Base-by-base conservation (phyloP, 2,329 filamentous ascomycete species). In the Fusarium poae region DNA sequence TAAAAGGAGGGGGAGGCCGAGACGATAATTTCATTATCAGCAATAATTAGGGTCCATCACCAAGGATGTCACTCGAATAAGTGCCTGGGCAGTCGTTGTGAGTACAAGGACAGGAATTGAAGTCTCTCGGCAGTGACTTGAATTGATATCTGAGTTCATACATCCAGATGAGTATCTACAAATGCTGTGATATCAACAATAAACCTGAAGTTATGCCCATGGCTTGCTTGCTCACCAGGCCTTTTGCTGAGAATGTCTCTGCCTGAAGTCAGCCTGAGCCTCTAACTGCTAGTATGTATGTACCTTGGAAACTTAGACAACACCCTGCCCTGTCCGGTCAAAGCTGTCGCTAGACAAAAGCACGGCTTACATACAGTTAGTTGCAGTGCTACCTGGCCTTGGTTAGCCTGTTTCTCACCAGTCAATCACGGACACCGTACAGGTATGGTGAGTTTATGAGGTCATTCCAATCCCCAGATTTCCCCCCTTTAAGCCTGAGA, bases 391-490 rank as follows among this genome's bases (percentile, higher is more conserved):
- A 55, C 49, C 50, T 32, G 43, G 37, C 50, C 27, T 30, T 45
- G 55, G 49, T 30, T 45, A 60, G 49, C 54, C 39, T 54, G 50
- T 61, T 65, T 57, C 65, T 68, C 52, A 54, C 65, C 44, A 49
- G 39, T 55, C 37, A 27, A 34, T 40, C 34, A 37, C 39, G 32
- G 43, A n/a, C 34, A 51, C n/a, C 34, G 48, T 51, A 51, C 34
- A 45, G 32, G 18, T 21, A 66, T 40, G 32, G 44, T 49, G 56
- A 64, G 53, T 49, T 57, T 52, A 62, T 69, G 66, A 69, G 67
- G 67, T 70, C 67, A 70, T 62, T 67, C 66, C 51, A 63, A 57
- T 70, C 66, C 66, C 66, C 62, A 58, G 66, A 43, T 70, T 69
- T 32, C 48, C 48, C 48, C 52, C 63, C 43, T 48, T 65, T 46